These are phyloP conservation scores for Datura wrightii DNA, from an alignment of 257 asterid species.

Conservation along the genomic window DNA sequence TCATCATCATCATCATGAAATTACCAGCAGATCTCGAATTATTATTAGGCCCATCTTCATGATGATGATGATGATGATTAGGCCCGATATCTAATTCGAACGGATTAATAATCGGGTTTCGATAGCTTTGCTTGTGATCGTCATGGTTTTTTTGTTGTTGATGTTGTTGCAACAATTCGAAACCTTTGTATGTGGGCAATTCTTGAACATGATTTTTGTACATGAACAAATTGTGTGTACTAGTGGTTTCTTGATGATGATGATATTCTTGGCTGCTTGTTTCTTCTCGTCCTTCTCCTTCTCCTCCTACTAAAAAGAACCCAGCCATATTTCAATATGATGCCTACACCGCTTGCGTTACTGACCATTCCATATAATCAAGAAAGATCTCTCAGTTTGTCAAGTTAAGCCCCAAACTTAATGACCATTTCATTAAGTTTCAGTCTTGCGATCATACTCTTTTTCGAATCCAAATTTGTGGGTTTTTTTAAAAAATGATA, in stretches of 20 bases:
- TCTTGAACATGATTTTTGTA: constrained; percentile 27
- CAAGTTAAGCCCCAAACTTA: background rate
- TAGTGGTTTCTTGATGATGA: constrained; percentile 14
- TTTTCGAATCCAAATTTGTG: background rate
- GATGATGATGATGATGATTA: background rate
- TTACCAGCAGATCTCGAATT: background rate
- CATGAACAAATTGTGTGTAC: constrained; percentile 26
- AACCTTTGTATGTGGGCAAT: constrained; percentile 5
- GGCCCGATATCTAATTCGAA: constrained; percentile 21
- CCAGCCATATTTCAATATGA: constrained; percentile 21
- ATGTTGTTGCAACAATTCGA: constrained; percentile 32
- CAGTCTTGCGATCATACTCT: background rate
- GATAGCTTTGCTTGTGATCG: background rate
- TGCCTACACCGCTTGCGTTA: too few species aligned
- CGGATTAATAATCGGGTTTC: background rate
- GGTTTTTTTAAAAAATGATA: too few species aligned
- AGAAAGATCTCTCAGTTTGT: background rate
- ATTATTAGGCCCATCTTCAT: background rate
- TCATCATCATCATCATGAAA: constrained; percentile 35
- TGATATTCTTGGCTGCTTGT: background rate
- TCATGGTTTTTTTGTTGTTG: background rate
- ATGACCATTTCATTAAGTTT: background rate
- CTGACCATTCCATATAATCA: background rate
- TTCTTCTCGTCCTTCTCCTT: background rate
- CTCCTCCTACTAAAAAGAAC: constrained; percentile 32